phyloP scores from a whole-genome alignment of 208 protist species.

The Trypanosoma cruzi region DNA sequence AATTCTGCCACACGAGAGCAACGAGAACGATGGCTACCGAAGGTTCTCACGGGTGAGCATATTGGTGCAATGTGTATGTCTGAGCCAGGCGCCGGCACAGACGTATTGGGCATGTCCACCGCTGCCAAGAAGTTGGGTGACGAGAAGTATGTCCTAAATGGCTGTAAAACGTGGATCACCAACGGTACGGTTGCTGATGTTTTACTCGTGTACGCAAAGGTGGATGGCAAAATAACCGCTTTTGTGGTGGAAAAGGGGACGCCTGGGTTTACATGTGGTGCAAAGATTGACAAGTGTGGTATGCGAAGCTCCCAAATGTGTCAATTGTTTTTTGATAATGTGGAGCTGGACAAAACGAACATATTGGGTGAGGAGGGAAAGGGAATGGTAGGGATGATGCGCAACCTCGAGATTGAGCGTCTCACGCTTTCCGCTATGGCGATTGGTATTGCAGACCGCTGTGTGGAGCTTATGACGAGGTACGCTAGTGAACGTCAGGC shows the following conservation, averaged over 20 bases:
- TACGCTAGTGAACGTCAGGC: constrained; percentile 92
- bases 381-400: constrained; percentile 81
- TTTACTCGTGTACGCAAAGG: constrained; percentile 97
- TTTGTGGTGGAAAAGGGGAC: constrained; percentile 65
- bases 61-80: constrained; percentile 97
- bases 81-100: constrained; percentile 93
- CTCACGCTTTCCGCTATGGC: constrained; percentile 79
- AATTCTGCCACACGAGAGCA: constrained; percentile 86
- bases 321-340: constrained; percentile 76
- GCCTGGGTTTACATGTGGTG: constrained; percentile 62
- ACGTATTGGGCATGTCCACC: constrained; percentile 96
- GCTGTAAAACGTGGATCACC: constrained; percentile 98
- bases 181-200: constrained; percentile 97
- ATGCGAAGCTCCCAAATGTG: constrained; percentile 86
- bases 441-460: constrained; percentile 82
- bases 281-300: constrained; percentile 83
- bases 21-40: constrained; percentile 89
- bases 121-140: constrained; percentile 76
- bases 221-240: constrained; percentile 76
- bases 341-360: constrained; percentile 62
- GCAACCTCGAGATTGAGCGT: constrained; percentile 82
- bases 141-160: constrained; percentile 92
- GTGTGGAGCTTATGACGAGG: constrained; percentile 70
- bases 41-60: constrained; percentile 94
- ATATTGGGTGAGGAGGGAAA: constrained; percentile 66